Conservation (phyloP, 2,329 filamentous ascomycete species). For the Byssochlamys sp. region DNA sequence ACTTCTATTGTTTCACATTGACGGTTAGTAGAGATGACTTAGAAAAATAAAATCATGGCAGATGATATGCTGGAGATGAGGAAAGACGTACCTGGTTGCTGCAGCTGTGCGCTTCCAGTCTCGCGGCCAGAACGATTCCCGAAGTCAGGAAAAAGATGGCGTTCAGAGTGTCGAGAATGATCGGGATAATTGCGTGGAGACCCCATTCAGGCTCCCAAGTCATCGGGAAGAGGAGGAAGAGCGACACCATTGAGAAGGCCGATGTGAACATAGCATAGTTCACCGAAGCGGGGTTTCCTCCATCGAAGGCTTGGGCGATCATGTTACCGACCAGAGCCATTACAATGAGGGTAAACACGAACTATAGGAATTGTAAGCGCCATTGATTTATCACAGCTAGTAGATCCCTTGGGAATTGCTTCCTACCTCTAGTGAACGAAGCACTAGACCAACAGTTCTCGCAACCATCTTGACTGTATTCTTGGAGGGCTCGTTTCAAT, state of each 20-base stretch:
- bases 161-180: slow-evolving; percentile 39
- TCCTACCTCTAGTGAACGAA: slow-evolving; percentile 6
- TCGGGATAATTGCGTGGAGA: slow-evolving; percentile 33
- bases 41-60: background rate
- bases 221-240: slow-evolving; percentile 40
- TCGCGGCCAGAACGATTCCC: slow-evolving; percentile 41
- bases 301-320: slow-evolving; percentile 43
- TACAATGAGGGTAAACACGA: slow-evolving; percentile 51
- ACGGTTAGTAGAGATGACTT: background rate
- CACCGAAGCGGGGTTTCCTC: slow-evolving; percentile 50
- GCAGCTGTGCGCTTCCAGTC: slow-evolving; percentile 37
- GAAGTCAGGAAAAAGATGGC: slow-evolving; percentile 40
- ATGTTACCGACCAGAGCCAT: slow-evolving; percentile 56
- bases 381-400: background rate
- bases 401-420: background rate
- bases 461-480: slow-evolving; percentile 2
- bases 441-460: slow-evolving; percentile 3
- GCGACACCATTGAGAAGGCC: slow-evolving; percentile 39
- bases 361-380: slow-evolving; percentile 29
- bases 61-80: background rate
- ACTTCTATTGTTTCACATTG: slow-evolving; percentile 19
- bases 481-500: background rate
- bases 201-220: slow-evolving; percentile 28
- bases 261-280: slow-evolving; percentile 44
- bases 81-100: slow-evolving; percentile 32